A percentile compares a stretch with the other conserved stretches of the same genome.
These are phyloP conservation scores for Entomophthora muscae DNA, from an alignment of 371 early-diverging fungal species.

Conservation along the genomic window DNA sequence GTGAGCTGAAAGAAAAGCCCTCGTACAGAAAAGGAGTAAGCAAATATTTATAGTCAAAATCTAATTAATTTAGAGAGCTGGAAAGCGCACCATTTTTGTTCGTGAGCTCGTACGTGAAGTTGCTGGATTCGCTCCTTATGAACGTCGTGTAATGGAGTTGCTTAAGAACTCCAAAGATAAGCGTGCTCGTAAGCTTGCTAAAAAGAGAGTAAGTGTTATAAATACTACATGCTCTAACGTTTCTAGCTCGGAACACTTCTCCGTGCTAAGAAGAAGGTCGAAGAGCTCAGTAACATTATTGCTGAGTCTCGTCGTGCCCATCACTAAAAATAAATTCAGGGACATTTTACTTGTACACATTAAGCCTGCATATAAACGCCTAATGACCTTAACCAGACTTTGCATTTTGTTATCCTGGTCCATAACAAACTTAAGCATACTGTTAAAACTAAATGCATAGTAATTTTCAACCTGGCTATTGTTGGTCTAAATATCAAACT, in stretches of 20 bases:
- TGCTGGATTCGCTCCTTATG: conserved; percentile 95
- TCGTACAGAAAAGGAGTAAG: conserved; percentile 74
- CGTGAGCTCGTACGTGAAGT: conserved; percentile 92
- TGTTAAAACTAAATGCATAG: too few relatives aligned
- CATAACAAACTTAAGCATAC: too few relatives aligned
- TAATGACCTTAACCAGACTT: too few relatives aligned
- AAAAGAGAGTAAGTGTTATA: conserved; percentile 66
- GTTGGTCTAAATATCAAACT: too few relatives aligned
- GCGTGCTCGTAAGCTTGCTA: conserved; percentile 97
- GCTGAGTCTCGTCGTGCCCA: conserved; percentile 81
- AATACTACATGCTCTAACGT: background rate
- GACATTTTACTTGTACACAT: too few relatives aligned
- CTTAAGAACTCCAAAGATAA: conserved; percentile 99
- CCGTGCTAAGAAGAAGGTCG: conserved; percentile 98
- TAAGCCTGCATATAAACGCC: too few relatives aligned
- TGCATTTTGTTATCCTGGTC: too few relatives aligned
- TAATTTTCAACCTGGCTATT: too few relatives aligned
- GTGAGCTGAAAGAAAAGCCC: conserved; percentile 59
- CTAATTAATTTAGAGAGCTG: conserved; percentile 27
- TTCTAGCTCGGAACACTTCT: conserved; percentile 80
- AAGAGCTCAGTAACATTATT: conserved; percentile 86
- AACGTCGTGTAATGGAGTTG: conserved; percentile 98
- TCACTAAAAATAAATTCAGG: too few relatives aligned
- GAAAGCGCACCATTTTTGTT: conserved; percentile 81
- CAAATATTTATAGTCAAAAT: conserved; percentile 15